Conservation (phyloP, 2,329 filamentous ascomycete genomes). For the Ascochyta koolunga region DNA sequence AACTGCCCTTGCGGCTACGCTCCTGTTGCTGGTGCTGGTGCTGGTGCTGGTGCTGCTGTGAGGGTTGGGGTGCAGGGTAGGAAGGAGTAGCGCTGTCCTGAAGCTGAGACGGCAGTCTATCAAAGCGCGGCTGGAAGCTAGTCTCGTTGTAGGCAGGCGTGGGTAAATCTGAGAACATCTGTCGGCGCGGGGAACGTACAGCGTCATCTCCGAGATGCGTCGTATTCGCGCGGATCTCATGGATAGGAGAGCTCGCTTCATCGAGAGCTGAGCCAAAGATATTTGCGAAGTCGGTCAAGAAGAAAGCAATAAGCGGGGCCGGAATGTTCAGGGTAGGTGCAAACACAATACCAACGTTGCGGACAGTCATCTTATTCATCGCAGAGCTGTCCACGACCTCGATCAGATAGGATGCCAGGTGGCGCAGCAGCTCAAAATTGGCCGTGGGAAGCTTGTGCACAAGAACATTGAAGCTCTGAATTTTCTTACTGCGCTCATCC, state of each 20-base stretch:
- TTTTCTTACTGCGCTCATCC: slow-evolving; percentile 74
- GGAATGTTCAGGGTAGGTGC: slow-evolving; percentile 97
- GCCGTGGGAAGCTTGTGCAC: slow-evolving; percentile 79
- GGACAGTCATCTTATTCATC: slow-evolving; percentile 96
- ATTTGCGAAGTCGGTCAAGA: slow-evolving; percentile 85
- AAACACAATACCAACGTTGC: slow-evolving; percentile 96
- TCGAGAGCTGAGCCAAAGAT: slow-evolving; percentile 81
- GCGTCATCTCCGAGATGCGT: slow-evolving; percentile 59
- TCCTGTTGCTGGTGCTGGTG: slow-evolving; percentile 36
- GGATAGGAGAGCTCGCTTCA: slow-evolving; percentile 52
- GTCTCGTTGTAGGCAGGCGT: slow-evolving; percentile 68
- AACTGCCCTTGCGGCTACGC: slow-evolving; percentile 36
- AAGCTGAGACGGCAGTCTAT: slow-evolving; percentile 34
- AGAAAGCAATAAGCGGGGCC: slow-evolving; percentile 89
- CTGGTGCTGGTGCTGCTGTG: slow-evolving; percentile 34
- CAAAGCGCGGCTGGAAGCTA: slow-evolving; percentile 50
- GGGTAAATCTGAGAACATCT: slow-evolving; percentile 71
- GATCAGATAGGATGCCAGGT: slow-evolving; percentile 86
- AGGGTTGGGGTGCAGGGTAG: slow-evolving; percentile 34
- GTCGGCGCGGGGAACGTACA: slow-evolving; percentile 67
- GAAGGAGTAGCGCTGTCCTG: slow-evolving; percentile 27
- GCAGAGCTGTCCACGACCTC: slow-evolving; percentile 89
- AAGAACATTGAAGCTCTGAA: slow-evolving; percentile 75
- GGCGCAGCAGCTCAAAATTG: slow-evolving; percentile 81
- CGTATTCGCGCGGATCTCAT: slow-evolving; percentile 53